Base-by-base conservation (phyloP, 176 grass and related monocot genomes). In the Oryza brachyantha region DNA sequence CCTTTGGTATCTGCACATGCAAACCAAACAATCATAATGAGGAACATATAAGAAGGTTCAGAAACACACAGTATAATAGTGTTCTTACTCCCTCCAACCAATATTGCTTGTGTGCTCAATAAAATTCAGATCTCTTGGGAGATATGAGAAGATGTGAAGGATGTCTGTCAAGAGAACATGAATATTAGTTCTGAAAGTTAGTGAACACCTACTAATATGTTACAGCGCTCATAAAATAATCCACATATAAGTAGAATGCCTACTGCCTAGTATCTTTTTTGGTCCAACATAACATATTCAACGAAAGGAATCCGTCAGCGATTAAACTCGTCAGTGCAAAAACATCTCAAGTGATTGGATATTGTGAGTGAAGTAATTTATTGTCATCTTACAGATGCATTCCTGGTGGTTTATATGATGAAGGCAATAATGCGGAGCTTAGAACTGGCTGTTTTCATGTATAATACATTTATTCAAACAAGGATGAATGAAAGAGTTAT, bases 51-150 rank as follows among this genome's bases (percentile, higher is more conserved):
- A 73, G 38, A 45, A 57, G 35, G 42, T 61, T 80, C 74, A n/a
- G 32, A 83, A 81, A 67, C 66, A 55, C 7, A 64, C 32, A 25
- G 42, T 8, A 79, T 50, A 71, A 17, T n/a, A 2, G 85, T 48
- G 58, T 79, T 59, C 96, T 95, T 91, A 93, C 96, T 99, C 92
- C 76, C 82, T 99, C 96, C 90, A 95, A 58, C 90, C 92, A 95
- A 99, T 88, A 88, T 89, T 92, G 80, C 96, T 99, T 31, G 90
- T 95, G 83, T 99, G 96, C 57, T 91, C 88, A 35, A 99, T 99
- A 61, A 99, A 99, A 70, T 99, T 99, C 73, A 90, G 81, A 78
- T 93, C 92, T 61, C 81, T 91, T 76, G 92, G 96, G 61, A 99
- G 46, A 71, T 95, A 99, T 50, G 96, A 99, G 78, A 95, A 99